phyloP scores from a whole-genome alignment of 331 rosid species.

The Rosa hybrid region DNA sequence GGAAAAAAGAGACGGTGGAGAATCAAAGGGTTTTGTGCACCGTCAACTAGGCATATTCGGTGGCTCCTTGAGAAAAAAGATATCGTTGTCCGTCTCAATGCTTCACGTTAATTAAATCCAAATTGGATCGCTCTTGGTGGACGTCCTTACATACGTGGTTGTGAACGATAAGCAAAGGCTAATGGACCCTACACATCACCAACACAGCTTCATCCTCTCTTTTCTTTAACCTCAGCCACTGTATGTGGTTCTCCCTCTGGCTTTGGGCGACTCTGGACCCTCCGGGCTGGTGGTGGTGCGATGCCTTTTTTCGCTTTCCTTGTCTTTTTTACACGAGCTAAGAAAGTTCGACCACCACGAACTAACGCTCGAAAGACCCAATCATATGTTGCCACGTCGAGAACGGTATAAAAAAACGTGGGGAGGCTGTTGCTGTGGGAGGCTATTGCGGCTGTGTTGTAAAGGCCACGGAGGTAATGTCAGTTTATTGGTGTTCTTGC shows the following conservation, averaged over 20 bases:
- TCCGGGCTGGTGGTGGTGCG: slow-evolving; percentile 33
- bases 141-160: slow-evolving; percentile 9
- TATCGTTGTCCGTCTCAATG: slow-evolving; percentile 40
- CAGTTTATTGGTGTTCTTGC: neutral
- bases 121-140: slow-evolving; percentile 25
- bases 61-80: slow-evolving; percentile 24
- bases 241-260: slow-evolving; percentile 43
- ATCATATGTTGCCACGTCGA: neutral
- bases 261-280: slow-evolving; percentile 3
- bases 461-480: neutral
- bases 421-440: neutral
- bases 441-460: neutral
- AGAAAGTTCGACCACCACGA: neutral
- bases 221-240: slow-evolving; percentile 42
- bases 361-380: neutral
- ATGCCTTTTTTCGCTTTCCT: slow-evolving; percentile 16
- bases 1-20: slow-evolving; percentile 61
- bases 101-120: neutral
- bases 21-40: slow-evolving; percentile 41
- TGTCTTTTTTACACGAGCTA: neutral
- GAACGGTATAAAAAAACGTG: neutral
- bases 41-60: slow-evolving; percentile 68
- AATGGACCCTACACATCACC: slow-evolving; percentile 52
- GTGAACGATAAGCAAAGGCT: slow-evolving; percentile 33
- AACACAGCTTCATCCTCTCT: neutral